Conservation (phyloP, 2,329 filamentous ascomycete species). For the Thielaviopsis ethacetica region DNA sequence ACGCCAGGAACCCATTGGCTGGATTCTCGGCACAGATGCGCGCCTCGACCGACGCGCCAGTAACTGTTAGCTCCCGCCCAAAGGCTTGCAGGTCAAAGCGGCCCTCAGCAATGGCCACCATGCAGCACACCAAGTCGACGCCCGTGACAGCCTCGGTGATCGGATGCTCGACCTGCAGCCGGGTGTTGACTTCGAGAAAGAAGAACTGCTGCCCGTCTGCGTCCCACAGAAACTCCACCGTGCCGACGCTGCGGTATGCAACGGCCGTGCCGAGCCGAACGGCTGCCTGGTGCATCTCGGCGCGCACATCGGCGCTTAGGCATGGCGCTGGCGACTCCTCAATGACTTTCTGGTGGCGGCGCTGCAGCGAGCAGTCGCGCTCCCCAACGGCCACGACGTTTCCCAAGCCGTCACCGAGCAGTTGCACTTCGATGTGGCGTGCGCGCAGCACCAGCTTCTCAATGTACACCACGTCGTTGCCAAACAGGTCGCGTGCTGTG, state of each 20-base stretch:
- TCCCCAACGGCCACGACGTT: constrained; percentile 26
- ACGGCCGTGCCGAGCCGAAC: constrained; percentile 19
- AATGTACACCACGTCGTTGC: constrained; percentile 24
- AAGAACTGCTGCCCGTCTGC: constrained; percentile 20
- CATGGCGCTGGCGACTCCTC: constrained; percentile 24
- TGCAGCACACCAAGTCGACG: constrained; percentile 22
- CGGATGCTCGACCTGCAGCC: constrained; percentile 29
- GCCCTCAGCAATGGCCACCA: constrained; percentile 26
- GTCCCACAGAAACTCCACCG: constrained; percentile 25
- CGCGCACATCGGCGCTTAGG: constrained; percentile 16
- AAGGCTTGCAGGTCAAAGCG: constrained; percentile 17
- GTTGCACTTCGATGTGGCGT: constrained; percentile 33
- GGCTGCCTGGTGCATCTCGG: constrained; percentile 19
- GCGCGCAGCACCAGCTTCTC: constrained; percentile 25
- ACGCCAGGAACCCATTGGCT: constrained; percentile 45
- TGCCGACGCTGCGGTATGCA: constrained; percentile 22
- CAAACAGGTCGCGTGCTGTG: constrained; percentile 25
- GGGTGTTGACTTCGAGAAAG: constrained; percentile 29
- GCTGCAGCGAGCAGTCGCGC: constrained; percentile 33
- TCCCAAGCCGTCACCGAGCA: constrained; percentile 29
- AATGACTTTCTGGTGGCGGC: constrained; percentile 34
- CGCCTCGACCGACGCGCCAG: constrained; percentile 53
- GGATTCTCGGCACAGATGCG: constrained; percentile 61
- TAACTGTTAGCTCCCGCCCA: constrained; percentile 25
- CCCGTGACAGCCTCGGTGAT: constrained; percentile 25